phyloP scores from a whole-genome alignment of 345 rosid genomes.

The Balakata baccata region DNA sequence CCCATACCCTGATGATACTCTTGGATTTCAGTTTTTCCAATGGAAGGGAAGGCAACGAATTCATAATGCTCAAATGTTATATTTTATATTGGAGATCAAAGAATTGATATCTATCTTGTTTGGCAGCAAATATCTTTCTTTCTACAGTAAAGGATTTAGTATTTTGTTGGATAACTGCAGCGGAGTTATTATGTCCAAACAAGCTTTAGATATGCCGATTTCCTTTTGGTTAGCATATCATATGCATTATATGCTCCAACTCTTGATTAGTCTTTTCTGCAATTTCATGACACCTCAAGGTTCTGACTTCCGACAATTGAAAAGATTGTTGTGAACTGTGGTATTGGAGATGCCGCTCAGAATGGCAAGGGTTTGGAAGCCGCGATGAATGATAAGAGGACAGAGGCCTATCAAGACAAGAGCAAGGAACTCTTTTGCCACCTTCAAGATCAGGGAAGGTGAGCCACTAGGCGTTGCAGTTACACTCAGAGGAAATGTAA shows the following conservation, averaged over 20 bases:
- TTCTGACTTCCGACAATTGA: constrained; percentile 71
- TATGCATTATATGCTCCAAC: neutral
- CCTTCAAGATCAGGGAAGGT: constrained; percentile 85
- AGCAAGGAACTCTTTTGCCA: constrained; percentile 66
- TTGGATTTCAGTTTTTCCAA: too few species aligned
- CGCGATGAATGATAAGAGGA: constrained; percentile 78
- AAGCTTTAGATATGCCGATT: too few species aligned
- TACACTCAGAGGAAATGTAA: constrained; percentile 87
- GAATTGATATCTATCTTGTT: too few species aligned
- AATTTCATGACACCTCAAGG: too few species aligned
- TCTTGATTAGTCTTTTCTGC: neutral
- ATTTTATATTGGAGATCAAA: too few species aligned
- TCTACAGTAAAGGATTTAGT: too few species aligned
- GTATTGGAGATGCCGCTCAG: constrained; percentile 89
- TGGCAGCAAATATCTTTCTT: too few species aligned
- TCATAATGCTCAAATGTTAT: too few species aligned
- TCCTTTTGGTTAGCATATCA: neutral
- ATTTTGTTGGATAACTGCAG: too few species aligned
- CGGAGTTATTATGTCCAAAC: too few species aligned
- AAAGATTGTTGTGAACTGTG: constrained; percentile 88
- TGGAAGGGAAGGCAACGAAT: too few species aligned
- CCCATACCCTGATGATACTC: too few species aligned
- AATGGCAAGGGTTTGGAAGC: constrained; percentile 87
- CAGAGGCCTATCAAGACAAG: constrained; percentile 62
- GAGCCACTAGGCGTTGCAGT: constrained; percentile 81